These are phyloP conservation scores for Macrocystidia cucumis DNA, from an alignment of 1,284 basidiomycete species.

Conservation along the genomic window DNA sequence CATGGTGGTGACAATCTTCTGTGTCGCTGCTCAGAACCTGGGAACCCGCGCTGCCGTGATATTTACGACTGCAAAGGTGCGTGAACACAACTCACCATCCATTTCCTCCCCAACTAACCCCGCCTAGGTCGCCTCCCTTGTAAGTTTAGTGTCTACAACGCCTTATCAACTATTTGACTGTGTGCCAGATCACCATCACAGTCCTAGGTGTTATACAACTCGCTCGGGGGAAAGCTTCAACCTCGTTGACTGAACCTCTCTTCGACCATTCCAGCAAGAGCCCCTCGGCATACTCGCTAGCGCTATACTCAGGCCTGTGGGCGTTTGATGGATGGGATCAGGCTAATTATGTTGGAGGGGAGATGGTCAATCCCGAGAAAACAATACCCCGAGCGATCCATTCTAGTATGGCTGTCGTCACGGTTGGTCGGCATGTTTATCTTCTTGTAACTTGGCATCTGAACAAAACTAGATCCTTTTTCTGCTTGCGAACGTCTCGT, in stretches of 20 bases:
- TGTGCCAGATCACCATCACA: conserved; percentile 53
- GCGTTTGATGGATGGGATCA: conserved; percentile 95
- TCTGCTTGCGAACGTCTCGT: conserved; percentile 79
- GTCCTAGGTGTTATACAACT: conserved; percentile 72
- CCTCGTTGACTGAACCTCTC: conserved; percentile 55
- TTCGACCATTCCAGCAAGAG: conserved; percentile 74
- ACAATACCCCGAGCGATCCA: conserved; percentile 91
- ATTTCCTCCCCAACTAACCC: background rate
- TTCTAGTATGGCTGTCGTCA: conserved; percentile 76
- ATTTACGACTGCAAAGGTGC: conserved; percentile 82
- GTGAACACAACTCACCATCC: conserved; percentile 13
- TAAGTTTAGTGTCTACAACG: conserved; percentile 19
- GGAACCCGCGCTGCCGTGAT: conserved; percentile 82
- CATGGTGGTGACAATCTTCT: conserved; percentile 64
- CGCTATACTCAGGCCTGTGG: conserved; percentile 94
- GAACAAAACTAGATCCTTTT: conserved; percentile 51
- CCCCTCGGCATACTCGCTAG: conserved; percentile 85
- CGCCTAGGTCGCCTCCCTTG: conserved; percentile 48
- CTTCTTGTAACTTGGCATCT: conserved; percentile 2
- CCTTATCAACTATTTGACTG: conserved; percentile 1
- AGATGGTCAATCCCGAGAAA: conserved; percentile 79
- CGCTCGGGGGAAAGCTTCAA: conserved; percentile 57
- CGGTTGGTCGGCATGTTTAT: conserved; percentile 30
- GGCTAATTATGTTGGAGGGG: conserved; percentile 87
- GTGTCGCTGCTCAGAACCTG: conserved; percentile 72